Conservation (phyloP, 2,329 filamentous ascomycete species). For the Colletotrichum nymphaeae region DNA sequence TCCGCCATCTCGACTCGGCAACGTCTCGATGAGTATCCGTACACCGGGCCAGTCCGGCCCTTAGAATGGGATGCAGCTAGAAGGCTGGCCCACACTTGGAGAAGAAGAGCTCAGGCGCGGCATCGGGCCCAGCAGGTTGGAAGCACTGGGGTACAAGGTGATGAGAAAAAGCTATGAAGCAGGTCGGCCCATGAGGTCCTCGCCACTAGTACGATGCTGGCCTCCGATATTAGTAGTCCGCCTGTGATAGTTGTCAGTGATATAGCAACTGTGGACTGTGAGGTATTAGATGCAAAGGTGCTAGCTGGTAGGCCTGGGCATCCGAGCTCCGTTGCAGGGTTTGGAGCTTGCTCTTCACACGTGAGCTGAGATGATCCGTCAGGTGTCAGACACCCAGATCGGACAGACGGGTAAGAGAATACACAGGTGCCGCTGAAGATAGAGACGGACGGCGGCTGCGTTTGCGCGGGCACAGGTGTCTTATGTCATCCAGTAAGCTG, state of each 20-base stretch:
- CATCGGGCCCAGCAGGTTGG: background rate
- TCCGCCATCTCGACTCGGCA: background rate
- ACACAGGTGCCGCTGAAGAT: background rate
- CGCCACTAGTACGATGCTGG: no score
- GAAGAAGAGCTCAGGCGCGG: background rate
- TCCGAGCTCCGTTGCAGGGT: background rate
- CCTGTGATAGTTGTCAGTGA: background rate
- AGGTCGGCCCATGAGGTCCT: no score
- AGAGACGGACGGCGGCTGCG: background rate
- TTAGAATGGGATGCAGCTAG: background rate
- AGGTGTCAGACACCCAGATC: background rate
- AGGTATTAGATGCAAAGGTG: background rate
- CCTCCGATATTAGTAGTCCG: no score
- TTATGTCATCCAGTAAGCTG: conserved; percentile 16
- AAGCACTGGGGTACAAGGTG: background rate
- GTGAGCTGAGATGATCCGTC: background rate
- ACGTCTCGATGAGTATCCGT: background rate
- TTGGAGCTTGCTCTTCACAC: background rate
- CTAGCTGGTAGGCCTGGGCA: background rate
- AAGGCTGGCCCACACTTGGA: background rate
- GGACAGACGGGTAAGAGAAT: background rate
- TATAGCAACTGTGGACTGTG: background rate
- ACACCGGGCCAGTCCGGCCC: background rate
- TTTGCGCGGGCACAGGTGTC: background rate
- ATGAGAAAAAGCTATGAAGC: no score